Base-by-base conservation (phyloP, 805 yeast genomes). In the Nakazawaea pomicola region DNA sequence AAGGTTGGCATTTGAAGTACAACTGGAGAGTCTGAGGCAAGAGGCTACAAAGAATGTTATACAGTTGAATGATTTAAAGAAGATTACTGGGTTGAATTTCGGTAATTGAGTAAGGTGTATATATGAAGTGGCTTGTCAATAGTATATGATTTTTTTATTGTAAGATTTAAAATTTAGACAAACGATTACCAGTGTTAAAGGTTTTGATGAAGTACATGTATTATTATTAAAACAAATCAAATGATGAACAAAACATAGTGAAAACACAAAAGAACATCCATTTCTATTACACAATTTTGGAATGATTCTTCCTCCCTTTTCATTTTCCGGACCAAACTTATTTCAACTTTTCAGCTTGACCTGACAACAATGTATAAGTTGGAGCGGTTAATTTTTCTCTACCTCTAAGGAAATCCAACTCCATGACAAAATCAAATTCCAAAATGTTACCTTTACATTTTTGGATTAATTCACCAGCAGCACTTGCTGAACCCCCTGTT, bases 401-500 rank as follows among this genome's bases (percentile, higher is more conserved):
- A 51, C 99, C 99, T 58, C 89, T 83, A 60, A 93, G 77, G 77
- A 91, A 93, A 57, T 87, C 91, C 56, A 93, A 79, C 68, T 93
- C 99, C 86, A 93, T 79, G 34, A 93, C 87, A 58, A 93, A 93
- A 49, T 83, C 68, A 62, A 79, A 93, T 65, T 89, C 95, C 39
- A 82, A 60, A 40, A 90, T 74, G 45, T 81, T 74, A 46, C 82
- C 96, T 43, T 80, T 79, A 46, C 80, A 71, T 61, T 74, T 66
- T 50, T 59, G 57, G 38, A 88, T 83, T 49, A 93, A 74, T 56
- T 87, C 83, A 45, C 95, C 97, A 31, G 98, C 98, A 45, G 95
- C 96, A 42, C 68, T 65, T 19, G 99, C 99, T 52, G 95, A 83
- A 29, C 99, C 99, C 48, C 98, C 98, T 29, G 99, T 93, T 37